Evolutionary conservation across 2,329 filamentous ascomycete genomes (phyloP), one percentile per base, ranked within the genome.

Genomic region (Aspergillus fumigatus): DNA sequence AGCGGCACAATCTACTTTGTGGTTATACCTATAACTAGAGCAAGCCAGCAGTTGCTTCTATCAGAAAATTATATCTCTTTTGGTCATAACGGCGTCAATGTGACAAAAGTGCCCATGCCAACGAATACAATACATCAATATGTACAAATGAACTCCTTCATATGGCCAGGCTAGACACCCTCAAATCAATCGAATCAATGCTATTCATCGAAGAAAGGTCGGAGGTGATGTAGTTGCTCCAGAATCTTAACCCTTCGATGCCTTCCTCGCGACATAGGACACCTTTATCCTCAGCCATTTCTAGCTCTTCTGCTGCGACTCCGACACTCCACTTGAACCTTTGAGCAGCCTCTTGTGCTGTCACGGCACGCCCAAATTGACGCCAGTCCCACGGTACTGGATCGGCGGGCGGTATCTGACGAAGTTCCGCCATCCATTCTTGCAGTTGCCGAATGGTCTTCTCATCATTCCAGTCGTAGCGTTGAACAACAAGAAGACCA

Each of bases 281-380:
- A 0, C 94, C 94, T 55, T 84, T 85, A 71, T 97, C 93, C 73
- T 99, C 94, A 0, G 92, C 92, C 93, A 99, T 97, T 70, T 97
- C 90, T 11, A 99, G 80, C 75, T 99, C 94, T 72, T 97, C 94
- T 58, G 88, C 89, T 1, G 94, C 94, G 23, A 99, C 93, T 8
- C 94, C 94, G 7, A 99, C 88, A 70, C 94, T 97, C 94, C 94
- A 99, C 5, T 92, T 90, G 74, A 99, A 99, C 51, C 85, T 81
- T 72, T 95, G 90, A 0, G 94, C 94, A 0, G 86, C 85, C 68
- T 97, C 92, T 69, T 94, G 90, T 1, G 92, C 91, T 14, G 92
- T 97, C 27, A 97, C 87, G 9, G 94, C 92, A 55, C 87, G 83
- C 0, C 94, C 92, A 71, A 91, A 97, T 43, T 79, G 67, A 49